Conservation (phyloP, 805 yeast species). For the Starmerella scarabaei region DNA sequence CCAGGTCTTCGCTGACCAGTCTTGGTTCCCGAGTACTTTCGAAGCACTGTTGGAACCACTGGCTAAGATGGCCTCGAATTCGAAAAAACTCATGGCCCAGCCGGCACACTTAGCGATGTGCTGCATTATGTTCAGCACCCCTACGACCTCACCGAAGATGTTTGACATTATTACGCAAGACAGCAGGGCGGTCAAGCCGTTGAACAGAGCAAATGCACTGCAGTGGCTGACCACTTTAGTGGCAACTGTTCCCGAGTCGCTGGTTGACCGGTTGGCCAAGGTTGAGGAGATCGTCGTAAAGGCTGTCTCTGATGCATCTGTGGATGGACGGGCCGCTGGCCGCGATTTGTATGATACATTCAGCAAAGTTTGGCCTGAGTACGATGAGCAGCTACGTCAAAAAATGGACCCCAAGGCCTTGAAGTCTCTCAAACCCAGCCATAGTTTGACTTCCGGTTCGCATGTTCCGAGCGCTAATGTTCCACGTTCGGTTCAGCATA, state of each 20-base stretch:
- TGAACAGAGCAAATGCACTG: conserved; percentile 57
- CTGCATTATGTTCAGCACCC: conserved; percentile 38
- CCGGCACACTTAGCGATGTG: conserved; percentile 32
- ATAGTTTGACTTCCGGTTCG: background rate
- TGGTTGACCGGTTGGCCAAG: too few species aligned
- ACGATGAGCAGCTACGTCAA: conserved; percentile 33
- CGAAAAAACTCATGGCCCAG: conserved; percentile 53
- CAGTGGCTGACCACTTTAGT: conserved; percentile 56
- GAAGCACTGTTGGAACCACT: conserved; percentile 40
- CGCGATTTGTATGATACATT: conserved; percentile 64
- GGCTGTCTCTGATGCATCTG: conserved; percentile 67
- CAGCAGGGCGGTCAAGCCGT: conserved; percentile 54
- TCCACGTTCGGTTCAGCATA: background rate
- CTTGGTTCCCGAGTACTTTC: conserved; percentile 24
- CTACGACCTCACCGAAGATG: conserved; percentile 5
- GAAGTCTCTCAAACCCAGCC: background rate
- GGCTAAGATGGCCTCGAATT: conserved; percentile 42
- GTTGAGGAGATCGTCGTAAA: conserved; percentile 41
- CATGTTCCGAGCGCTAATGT: background rate
- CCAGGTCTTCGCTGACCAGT: conserved; percentile 19
- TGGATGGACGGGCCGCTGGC: conserved; percentile 63
- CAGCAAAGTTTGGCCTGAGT: conserved; percentile 39
- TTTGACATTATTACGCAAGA: conserved; percentile 27
- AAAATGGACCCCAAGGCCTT: conserved; percentile 11
- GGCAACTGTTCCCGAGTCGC: conserved; percentile 22